A percentile compares a stretch with the other conserved stretches of the same genome.
Evolutionary conservation across 2,329 filamentous ascomycete genomes (phyloP).

Genomic region (Chrysosporium keratinophilum): DNA sequence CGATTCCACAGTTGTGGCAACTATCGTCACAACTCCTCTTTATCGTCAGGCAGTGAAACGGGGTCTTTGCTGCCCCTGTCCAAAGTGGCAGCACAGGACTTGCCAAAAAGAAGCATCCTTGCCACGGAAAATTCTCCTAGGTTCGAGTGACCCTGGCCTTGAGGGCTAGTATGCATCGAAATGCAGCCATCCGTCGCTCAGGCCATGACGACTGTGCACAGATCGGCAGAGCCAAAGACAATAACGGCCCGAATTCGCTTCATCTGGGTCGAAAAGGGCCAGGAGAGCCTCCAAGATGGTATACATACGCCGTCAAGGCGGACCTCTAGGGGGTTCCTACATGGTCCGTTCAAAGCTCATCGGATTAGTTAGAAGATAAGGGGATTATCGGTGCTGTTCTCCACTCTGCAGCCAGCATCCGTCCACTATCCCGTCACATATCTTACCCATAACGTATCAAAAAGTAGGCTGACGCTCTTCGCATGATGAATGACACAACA

Average conservation of each 20-base stretch:
- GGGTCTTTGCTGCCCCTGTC: background rate
- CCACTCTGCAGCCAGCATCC: background rate
- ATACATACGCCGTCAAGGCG: too few species aligned
- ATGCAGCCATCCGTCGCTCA: too few species aligned
- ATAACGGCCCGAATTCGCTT: background rate
- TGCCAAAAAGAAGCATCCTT: background rate
- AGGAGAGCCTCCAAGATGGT: too few species aligned
- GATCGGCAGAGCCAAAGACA: too few species aligned
- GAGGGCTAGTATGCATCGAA: too few species aligned
- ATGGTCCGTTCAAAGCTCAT: too few species aligned
- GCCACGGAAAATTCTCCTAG: too few species aligned
- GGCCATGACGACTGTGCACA: too few species aligned
- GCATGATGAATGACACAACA: constrained; percentile 1
- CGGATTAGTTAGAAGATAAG: too few species aligned
- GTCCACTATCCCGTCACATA: background rate
- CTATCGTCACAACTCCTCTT: background rate
- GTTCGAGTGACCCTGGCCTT: too few species aligned
- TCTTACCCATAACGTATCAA: background rate
- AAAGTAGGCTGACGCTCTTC: background rate
- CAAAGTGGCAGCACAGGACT: background rate
- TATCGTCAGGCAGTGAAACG: background rate
- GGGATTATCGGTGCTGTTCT: background rate
- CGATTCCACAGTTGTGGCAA: background rate
- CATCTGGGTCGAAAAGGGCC: too few species aligned
- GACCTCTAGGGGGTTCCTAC: too few species aligned